Conservation (phyloP, 495 filamentous ascomycete species). For the Elasticomyces elasticus region DNA sequence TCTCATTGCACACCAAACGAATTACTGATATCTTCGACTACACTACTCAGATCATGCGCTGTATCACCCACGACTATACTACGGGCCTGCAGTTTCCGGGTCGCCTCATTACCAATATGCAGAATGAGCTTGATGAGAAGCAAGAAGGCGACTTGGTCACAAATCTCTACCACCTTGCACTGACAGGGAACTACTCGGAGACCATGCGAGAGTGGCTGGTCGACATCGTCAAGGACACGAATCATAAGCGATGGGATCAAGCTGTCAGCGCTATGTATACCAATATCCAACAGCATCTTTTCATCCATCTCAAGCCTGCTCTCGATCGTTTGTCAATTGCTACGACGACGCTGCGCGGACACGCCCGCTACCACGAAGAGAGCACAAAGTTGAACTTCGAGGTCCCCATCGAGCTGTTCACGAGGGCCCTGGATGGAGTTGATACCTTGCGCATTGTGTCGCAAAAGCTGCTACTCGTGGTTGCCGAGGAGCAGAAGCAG, state of each 20-base stretch:
- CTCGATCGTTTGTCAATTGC: constrained; percentile 76
- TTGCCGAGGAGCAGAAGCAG: constrained; percentile 66
- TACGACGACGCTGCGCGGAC: constrained; percentile 70
- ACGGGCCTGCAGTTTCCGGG: constrained; percentile 52
- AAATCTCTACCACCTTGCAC: constrained; percentile 73
- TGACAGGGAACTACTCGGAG: constrained; percentile 70
- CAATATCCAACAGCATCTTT: constrained; percentile 63
- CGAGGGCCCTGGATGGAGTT: constrained; percentile 27
- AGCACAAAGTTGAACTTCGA: constrained; percentile 47
- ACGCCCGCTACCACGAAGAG: constrained; percentile 69
- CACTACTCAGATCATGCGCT: constrained; percentile 13
- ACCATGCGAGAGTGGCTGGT: constrained; percentile 78
- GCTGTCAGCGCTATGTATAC: constrained; percentile 66
- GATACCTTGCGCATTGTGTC: constrained; percentile 51
- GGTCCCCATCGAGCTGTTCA: constrained; percentile 42
- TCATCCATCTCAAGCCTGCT: constrained; percentile 80
- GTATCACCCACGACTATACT: constrained; percentile 17
- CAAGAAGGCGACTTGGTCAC: constrained; percentile 56
- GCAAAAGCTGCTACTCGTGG: constrained; percentile 59
- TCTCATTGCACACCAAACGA: constrained; percentile 18
- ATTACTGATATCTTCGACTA: constrained; percentile 9
- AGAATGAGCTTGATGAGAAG: constrained; percentile 53
- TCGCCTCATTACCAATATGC: constrained; percentile 64
- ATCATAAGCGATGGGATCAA: constrained; percentile 93
- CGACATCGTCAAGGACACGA: constrained; percentile 75